Evolutionary conservation across 768 basidiomycete species (phyloP).

Genomic region (Lepiota subincarnata): DNA sequence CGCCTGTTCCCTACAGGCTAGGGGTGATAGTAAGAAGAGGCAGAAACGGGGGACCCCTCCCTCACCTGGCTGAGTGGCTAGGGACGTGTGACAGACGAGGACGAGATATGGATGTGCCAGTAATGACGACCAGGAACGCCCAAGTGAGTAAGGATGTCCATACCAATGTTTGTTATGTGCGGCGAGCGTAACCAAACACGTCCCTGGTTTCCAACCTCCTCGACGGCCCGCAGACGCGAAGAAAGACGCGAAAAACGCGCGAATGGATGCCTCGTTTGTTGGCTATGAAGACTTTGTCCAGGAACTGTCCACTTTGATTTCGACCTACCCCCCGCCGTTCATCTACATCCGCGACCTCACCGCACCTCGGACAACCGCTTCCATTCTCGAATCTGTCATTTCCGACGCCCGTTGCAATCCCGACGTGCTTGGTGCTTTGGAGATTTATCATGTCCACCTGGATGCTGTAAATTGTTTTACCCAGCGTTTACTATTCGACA

Average conservation of each 20-base stretch:
- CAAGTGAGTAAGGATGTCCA: no score
- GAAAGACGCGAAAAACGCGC: constrained; percentile 1
- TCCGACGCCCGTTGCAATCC: constrained; percentile 4
- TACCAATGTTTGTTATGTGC: no score
- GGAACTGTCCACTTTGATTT: constrained; percentile 34
- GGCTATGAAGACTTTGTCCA: constrained; percentile 26
- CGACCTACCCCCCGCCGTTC: constrained; percentile 53
- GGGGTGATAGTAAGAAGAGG: no score
- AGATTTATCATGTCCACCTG: constrained; percentile 40
- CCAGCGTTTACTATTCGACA: constrained; percentile 60
- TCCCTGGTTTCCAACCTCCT: no score
- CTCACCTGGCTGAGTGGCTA: no score
- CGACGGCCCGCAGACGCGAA: background rate
- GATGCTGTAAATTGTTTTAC: constrained; percentile 61
- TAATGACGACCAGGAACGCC: no score
- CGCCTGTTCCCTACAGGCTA: no score
- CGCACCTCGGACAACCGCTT: constrained; percentile 41
- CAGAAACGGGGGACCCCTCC: no score
- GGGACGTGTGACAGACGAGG: no score
- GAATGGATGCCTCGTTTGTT: constrained; percentile 6
- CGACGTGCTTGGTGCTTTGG: constrained; percentile 19
- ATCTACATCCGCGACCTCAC: constrained; percentile 62
- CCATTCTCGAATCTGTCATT: constrained; percentile 32
- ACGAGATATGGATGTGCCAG: no score
- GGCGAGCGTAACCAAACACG: no score